These are phyloP conservation scores for Aulographum hederae DNA, from an alignment of 2,329 filamentous ascomycete species.

Conservation along the genomic window DNA sequence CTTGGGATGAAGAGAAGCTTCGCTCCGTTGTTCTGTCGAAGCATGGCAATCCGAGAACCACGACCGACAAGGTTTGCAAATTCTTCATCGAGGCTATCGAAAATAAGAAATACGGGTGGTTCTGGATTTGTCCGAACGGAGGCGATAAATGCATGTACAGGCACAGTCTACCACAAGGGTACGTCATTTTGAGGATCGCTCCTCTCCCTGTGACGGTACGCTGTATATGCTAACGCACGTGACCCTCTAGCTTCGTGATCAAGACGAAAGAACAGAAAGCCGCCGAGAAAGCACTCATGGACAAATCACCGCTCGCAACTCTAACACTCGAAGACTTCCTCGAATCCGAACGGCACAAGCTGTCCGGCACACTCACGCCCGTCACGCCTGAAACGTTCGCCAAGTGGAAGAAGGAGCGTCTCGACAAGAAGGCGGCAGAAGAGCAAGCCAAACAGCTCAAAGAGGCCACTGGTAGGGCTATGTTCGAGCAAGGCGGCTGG, in stretches of 20 bases:
- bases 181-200: conserved; percentile 26
- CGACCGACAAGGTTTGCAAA: conserved; percentile 98
- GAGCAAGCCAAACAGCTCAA: conserved; percentile 79
- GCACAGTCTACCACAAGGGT: conserved; percentile 88
- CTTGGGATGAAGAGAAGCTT: conserved; percentile 96
- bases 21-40: conserved; percentile 82
- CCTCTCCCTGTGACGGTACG: background rate
- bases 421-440: conserved; percentile 92
- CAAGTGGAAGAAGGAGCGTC: conserved; percentile 88
- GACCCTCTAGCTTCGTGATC: conserved; percentile 55
- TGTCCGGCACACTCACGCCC: conserved; percentile 78
- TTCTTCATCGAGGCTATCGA: conserved; percentile 95
- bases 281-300: conserved; percentile 85
- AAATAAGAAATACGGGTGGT: conserved; percentile 98
- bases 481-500: conserved; percentile 98
- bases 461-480: conserved; percentile 82
- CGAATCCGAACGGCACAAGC: conserved; percentile 88
- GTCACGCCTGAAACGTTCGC: conserved; percentile 86
- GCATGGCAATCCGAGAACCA: conserved; percentile 89
- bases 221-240: conserved; percentile 6
- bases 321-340: conserved; percentile 94
- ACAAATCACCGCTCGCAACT: conserved; percentile 88
- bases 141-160: conserved; percentile 98
- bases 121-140: conserved; percentile 94
- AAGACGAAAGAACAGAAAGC: conserved; percentile 96